phyloP scores from a whole-genome alignment of 75 land plant species.

The Cunninghamia lanceolata region DNA sequence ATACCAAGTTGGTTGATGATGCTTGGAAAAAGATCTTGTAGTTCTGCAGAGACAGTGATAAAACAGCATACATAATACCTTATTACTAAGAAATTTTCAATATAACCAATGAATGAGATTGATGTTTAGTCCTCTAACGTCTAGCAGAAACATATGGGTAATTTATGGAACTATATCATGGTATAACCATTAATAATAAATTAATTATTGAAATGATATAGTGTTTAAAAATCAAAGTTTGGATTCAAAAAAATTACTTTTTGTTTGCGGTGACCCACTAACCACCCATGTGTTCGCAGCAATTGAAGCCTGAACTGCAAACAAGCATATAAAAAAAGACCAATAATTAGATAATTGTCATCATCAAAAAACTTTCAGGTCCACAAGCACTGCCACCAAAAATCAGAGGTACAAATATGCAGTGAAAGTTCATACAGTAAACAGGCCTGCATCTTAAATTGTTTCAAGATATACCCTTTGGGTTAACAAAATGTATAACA shows the following conservation, averaged over 20 bases:
- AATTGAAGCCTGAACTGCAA: constrained; percentile 90
- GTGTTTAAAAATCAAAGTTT: background rate
- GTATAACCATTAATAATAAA: background rate
- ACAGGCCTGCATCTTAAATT: background rate
- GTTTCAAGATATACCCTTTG: constrained; percentile 53
- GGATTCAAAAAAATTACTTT: constrained; percentile 46
- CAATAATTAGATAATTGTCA: background rate
- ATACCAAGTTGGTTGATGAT: constrained; percentile 91
- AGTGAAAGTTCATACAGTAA: background rate
- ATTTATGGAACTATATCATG: background rate
- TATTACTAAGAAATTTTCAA: background rate
- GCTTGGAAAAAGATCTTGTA: constrained; percentile 82
- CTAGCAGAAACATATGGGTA: background rate
- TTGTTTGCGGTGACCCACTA: constrained; percentile 84
- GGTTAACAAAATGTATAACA: constrained; percentile 75
- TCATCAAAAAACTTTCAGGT: background rate
- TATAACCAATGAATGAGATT: background rate
- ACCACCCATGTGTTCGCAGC: constrained; percentile 97
- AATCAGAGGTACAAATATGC: background rate
- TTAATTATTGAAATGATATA: background rate
- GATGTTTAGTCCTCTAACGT: background rate
- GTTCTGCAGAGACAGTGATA: constrained; percentile 39
- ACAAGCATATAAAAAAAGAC: constrained; percentile 9
- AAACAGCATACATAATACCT: constrained; percentile 5
- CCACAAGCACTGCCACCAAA: background rate